phyloP scores from a whole-genome alignment of 495 filamentous ascomycete genomes.

The Neurospora sublineolata region DNA sequence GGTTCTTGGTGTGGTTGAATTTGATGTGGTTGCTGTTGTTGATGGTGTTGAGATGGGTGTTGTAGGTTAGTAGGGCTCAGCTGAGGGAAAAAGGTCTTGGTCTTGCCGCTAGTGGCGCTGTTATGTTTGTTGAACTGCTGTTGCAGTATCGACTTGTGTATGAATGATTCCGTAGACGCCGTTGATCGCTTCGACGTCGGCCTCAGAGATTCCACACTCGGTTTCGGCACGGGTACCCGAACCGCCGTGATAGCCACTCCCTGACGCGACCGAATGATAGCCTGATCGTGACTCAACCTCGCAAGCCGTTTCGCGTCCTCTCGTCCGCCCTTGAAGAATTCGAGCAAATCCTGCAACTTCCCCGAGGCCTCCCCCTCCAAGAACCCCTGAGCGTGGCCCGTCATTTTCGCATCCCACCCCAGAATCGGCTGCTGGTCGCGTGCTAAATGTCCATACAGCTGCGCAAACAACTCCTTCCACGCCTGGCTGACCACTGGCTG shows the following conservation, averaged over 20 bases:
- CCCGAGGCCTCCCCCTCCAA: constrained; percentile 35
- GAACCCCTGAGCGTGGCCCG: constrained; percentile 38
- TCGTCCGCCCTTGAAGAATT: constrained; percentile 33
- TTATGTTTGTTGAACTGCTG: not conserved
- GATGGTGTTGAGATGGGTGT: not conserved
- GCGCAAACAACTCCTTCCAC: constrained; percentile 32
- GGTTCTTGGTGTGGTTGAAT: not conserved
- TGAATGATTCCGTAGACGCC: constrained; percentile 3
- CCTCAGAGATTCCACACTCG: not conserved
- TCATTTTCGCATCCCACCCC: constrained; percentile 33
- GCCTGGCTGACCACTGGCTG: constrained; percentile 35
- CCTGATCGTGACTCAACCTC: constrained; percentile 30
- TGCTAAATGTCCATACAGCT: constrained; percentile 28
- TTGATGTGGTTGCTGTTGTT: not conserved
- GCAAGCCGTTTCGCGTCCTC: constrained; percentile 31
- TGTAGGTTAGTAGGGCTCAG: not conserved
- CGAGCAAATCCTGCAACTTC: constrained; percentile 38
- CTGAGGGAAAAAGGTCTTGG: not conserved
- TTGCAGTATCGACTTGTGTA: not conserved
- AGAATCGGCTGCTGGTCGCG: constrained; percentile 33
- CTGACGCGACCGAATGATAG: constrained; percentile 27
- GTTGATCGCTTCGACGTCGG: not conserved
- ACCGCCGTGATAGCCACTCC: constrained; percentile 1
- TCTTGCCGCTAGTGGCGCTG: not conserved
- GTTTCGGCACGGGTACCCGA: constrained; percentile 6